A percentile compares a stretch with the other conserved stretches of the same genome.
Evolutionary conservation across 345 rosid genomes (phyloP).

Genomic region (Populus euphratica): DNA sequence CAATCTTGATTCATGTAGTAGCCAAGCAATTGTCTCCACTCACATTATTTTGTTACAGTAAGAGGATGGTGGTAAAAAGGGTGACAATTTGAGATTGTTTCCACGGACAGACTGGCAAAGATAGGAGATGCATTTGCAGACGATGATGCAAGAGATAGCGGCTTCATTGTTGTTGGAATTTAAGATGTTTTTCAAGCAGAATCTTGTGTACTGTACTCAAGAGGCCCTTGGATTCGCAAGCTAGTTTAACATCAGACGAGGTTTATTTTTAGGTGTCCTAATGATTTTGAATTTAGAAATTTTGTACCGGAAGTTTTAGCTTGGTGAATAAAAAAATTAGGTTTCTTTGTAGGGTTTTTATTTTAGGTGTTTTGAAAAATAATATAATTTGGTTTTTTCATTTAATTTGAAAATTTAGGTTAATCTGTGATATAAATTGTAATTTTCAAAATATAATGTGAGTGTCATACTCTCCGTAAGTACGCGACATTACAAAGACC

Average conservation of each 20-base stretch:
- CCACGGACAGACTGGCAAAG: constrained; percentile 87
- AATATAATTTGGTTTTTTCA: too few relatives aligned
- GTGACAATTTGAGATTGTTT: constrained; percentile 60
- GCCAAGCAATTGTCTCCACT: not conserved
- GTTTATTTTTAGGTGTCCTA: constrained; percentile 92
- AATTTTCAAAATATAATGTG: too few relatives aligned
- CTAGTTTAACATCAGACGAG: constrained; percentile 98
- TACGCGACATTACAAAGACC: too few relatives aligned
- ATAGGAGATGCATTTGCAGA: constrained; percentile 83
- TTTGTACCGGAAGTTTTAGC: constrained; percentile 1
- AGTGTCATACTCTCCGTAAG: too few relatives aligned
- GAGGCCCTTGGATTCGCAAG: constrained; percentile 97
- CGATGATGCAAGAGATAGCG: constrained; percentile 96
- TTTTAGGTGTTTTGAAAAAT: too few relatives aligned
- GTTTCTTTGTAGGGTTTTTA: too few relatives aligned
- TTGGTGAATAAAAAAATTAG: too few relatives aligned
- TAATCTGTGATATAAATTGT: too few relatives aligned
- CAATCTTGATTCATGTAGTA: too few relatives aligned
- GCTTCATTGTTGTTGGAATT: constrained; percentile 89
- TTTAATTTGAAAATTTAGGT: too few relatives aligned
- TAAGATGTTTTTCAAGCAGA: constrained; percentile 89
- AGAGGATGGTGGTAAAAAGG: constrained; percentile 67
- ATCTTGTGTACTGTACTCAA: constrained; percentile 89
- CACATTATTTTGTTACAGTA: constrained; percentile 48
- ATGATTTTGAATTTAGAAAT: constrained; percentile 40